Evolutionary conservation across 345 rosid species (phyloP).

Genomic region (Bruguiera parviflora): DNA sequence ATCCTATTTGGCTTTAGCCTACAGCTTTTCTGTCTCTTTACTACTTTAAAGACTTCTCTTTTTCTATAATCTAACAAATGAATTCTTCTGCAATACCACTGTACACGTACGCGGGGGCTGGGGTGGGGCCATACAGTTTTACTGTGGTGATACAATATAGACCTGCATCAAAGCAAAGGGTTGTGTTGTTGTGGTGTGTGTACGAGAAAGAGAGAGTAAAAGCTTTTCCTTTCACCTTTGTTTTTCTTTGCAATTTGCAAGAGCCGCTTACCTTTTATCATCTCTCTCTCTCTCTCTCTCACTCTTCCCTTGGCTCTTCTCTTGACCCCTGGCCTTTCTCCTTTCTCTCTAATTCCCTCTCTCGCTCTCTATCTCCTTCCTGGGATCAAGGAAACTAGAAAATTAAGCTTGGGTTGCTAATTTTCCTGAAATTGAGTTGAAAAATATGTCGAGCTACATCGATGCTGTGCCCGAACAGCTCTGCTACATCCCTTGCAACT

Average conservation of each 20-base stretch:
- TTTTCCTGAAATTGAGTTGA: background rate
- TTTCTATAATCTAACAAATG: background rate
- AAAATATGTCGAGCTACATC: constrained; percentile 35
- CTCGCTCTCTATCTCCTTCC: background rate
- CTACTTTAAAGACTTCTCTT: constrained; percentile 16
- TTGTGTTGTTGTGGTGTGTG: background rate
- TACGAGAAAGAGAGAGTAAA: constrained; percentile 17
- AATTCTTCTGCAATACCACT: background rate
- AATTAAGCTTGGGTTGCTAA: too few relatives aligned
- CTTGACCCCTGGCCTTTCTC: background rate
- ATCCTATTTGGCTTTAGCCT: background rate
- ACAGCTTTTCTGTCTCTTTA: background rate
- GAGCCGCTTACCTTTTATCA: background rate
- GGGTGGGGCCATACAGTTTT: constrained; percentile 10
- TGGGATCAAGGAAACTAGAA: too few relatives aligned
- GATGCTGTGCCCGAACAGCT: constrained; percentile 63
- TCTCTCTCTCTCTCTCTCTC: constrained; percentile 11
- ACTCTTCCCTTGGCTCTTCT: constrained; percentile 18
- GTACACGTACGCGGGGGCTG: too few relatives aligned
- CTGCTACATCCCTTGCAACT: constrained; percentile 99
- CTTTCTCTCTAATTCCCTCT: constrained; percentile 6
- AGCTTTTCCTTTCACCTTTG: constrained; percentile 21
- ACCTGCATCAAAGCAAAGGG: constrained; percentile 26
- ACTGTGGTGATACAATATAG: constrained; percentile 31
- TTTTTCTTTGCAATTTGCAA: constrained; percentile 25